Evolutionary conservation across 805 yeast genomes (phyloP), one percentile per base, ranked within the genome.

Genomic region (Starmerella vaccinii): DNA sequence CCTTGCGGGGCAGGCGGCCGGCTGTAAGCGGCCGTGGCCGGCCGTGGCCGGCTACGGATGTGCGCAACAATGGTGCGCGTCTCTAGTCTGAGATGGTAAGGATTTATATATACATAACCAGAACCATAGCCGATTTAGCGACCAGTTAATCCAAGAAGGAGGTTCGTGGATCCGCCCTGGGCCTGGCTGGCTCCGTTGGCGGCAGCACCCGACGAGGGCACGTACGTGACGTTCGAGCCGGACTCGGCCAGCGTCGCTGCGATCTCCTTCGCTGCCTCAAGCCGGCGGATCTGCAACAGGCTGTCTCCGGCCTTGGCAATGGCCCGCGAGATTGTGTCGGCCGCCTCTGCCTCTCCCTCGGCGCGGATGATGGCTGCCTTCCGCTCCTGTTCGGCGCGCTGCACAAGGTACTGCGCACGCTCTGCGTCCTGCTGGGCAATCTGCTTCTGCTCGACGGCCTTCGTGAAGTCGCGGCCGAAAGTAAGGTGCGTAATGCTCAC

Each of bases 391-490:
- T 92, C 97, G 8, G 97, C 97, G 65, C 84, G 84, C 65, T 89
- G 97, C 50, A 92, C 97, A 48, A 86, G 73, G 65, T 79, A 92
- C 63, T 83, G 84, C 52, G 97, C 96, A 59, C 98, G 78, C 73
- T 92, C 97, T 22, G 98, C 97, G 65, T 92, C 98, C 71, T 92
- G 98, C 72, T 92, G 98, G 29, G 98, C 98, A 70, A 92, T 94
- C 71, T 92, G 97, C 68, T 92, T 92, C 71, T 86, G 95, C 71
- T 92, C 98, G 53, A 92, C 98, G 30, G 98, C 97, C 69, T 85
- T 89, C 49, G 98, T 92, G 73, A 92, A 92, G 65, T 92, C 98
- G 57, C 76, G 77, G 49, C 98, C 97, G 67, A 92, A 92, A 0
- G 97, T 86, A 86, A 92, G 82, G 70, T 92, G 98, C 15, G 98